These are phyloP conservation scores for Aspergillus costaricaensis DNA, from an alignment of 2,329 filamentous ascomycete species.

Conservation along the genomic window DNA sequence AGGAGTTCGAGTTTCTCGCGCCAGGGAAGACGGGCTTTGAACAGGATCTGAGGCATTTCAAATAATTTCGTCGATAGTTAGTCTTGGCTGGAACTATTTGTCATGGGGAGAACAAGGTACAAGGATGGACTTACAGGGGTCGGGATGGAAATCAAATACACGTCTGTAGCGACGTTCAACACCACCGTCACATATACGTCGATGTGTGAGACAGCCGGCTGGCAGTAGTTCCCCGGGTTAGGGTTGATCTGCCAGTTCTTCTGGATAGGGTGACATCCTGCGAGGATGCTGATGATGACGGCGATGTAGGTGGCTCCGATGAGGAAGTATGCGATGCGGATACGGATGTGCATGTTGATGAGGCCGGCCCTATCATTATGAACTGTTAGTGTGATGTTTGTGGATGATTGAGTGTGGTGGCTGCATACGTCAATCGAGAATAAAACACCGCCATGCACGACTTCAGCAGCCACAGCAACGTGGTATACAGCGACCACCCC, in stretches of 20 bases:
- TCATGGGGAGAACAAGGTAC: no score
- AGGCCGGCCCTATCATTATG: constrained; percentile 37
- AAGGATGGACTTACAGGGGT: constrained; percentile 48
- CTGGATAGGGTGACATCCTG: constrained; percentile 56
- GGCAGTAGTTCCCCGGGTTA: constrained; percentile 56
- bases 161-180: constrained; percentile 58
- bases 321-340: constrained; percentile 55
- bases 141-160: constrained; percentile 62
- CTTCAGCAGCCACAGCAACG: constrained; percentile 57
- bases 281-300: constrained; percentile 53
- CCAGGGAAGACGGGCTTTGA: constrained; percentile 52
- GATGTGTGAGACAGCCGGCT: constrained; percentile 53
- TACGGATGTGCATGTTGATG: constrained; percentile 46
- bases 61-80: no score
- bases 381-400: neutral
- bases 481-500: constrained; percentile 58
- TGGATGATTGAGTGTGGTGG: neutral
- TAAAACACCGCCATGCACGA: constrained; percentile 60
- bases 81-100: neutral
- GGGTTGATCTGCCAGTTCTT: constrained; percentile 63
- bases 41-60: constrained; percentile 49
- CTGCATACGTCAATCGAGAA: constrained; percentile 52
- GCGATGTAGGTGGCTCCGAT: constrained; percentile 54
- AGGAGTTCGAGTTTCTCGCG: constrained; percentile 56
- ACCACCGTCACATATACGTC: constrained; percentile 56